Percentiles rank a stretch among this genome's conserved stretches.
phyloP scores from a whole-genome alignment of 176 grass and related monocot genomes.

The Bromus sterilis region DNA sequence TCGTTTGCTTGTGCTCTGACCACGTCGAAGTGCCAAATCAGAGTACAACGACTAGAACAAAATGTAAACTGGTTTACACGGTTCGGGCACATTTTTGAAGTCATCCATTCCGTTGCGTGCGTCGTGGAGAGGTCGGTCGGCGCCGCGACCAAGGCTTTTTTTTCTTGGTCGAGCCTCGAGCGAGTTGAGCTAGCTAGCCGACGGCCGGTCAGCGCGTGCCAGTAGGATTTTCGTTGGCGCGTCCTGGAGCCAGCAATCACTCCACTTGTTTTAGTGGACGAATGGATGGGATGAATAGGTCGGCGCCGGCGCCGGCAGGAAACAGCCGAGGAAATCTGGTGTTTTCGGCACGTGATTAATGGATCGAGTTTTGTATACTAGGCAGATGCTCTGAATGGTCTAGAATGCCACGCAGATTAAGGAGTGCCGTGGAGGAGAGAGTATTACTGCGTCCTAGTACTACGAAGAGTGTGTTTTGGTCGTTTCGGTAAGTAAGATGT shows the following conservation, averaged over 20 bases:
- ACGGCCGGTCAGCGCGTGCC: background rate
- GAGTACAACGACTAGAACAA: background rate
- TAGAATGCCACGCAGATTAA: too few relatives aligned
- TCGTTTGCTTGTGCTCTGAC: background rate
- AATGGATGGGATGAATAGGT: background rate
- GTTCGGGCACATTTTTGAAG: background rate
- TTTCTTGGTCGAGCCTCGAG: background rate
- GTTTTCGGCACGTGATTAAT: constrained; percentile 27
- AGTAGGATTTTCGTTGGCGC: background rate
- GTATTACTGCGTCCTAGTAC: background rate
- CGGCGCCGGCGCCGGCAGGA: background rate
- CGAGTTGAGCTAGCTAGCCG: background rate
- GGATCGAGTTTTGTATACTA: background rate
- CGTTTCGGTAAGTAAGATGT: too few relatives aligned
- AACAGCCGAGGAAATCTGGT: background rate
- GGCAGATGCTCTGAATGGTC: background rate
- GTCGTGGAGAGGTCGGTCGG: background rate
- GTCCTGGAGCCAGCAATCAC: background rate
- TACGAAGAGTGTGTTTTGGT: background rate
- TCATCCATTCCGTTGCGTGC: background rate
- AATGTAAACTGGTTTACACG: background rate
- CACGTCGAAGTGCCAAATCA: background rate
- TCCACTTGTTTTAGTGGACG: background rate
- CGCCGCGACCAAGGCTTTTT: background rate
- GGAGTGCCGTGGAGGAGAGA: background rate